These are phyloP conservation scores for Xylaria sp. DNA, from an alignment of 2,329 filamentous ascomycete species.

Conservation along the genomic window DNA sequence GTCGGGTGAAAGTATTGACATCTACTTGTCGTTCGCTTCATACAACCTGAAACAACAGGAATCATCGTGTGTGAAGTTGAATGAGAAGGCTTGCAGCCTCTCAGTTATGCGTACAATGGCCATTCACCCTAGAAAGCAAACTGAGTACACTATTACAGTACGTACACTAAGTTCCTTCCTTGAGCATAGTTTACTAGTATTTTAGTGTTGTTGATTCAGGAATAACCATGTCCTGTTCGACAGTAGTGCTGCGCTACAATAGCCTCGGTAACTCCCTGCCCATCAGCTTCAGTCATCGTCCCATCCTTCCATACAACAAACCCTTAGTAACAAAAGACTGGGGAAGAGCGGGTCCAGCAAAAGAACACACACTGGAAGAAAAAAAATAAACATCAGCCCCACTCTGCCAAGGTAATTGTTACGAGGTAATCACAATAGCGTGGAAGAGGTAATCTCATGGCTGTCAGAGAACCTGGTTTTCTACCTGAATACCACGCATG, in stretches of 20 bases:
- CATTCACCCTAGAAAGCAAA: not conserved
- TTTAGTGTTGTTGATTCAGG: not conserved
- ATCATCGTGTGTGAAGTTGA: not conserved
- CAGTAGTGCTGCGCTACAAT: not conserved
- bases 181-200: not conserved
- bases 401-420: not conserved
- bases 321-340: not conserved
- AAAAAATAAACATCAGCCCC: not conserved
- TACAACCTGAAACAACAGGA: too few relatives aligned
- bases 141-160: conserved; percentile 1
- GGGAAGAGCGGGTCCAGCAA: not conserved
- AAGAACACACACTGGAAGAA: not conserved
- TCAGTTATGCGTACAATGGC: not conserved
- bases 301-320: not conserved
- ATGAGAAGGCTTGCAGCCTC: not conserved
- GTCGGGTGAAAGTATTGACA: not conserved
- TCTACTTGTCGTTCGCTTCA: not conserved
- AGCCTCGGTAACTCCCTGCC: not conserved
- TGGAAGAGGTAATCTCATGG: too few relatives aligned
- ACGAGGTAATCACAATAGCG: too few relatives aligned
- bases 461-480: not conserved
- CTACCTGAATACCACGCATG: not conserved
- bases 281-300: conserved; percentile 7
- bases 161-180: not conserved
- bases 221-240: not conserved